Evolutionary conservation across 2,329 filamentous ascomycete species (phyloP), one percentile per base, ranked within the genome.

Genomic region (Tricladium varicosporioides): DNA sequence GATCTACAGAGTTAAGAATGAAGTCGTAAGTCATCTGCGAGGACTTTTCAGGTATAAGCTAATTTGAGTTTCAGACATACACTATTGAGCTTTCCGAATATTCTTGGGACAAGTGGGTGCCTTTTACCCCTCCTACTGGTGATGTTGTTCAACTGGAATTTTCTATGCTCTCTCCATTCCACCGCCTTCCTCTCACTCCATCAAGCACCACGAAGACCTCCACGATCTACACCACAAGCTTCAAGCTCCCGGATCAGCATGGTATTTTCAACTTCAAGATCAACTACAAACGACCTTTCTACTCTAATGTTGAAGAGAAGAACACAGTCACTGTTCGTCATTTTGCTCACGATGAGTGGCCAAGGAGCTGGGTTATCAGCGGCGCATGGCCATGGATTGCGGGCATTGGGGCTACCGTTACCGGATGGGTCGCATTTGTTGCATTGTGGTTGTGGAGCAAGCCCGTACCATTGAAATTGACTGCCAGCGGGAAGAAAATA

Each of bases 241-340:
- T 99, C 76, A 88, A 81, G 62, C 82, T 93, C 3, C 94, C 94
- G 4, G 94, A 99, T 73, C 94, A 99, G 76, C 94, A 99, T 77
- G 94, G 94, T 71, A 97, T 99, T 76, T 99, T 97, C 82, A 96
- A 96, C 78, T 97, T 99, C 82, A 85, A 87, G 71, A 82, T 97
- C 74, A 96, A 97, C 81, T 97, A 97, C 82, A 96, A 96, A 80
- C 86, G 94, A 5, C 92, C 93, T 1, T 96, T 97, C 80, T 76
- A 96, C 65, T 94, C 86, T 68, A 88, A 86, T 72, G 73, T 99
- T 53, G 92, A 97, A 71, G 92, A 97, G 79, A 97, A 97, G 84
- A 84, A 87, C 66, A 94, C 93, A 18, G 92, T 97, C 53, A 96
- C 92, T 0, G 91, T 99, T 32, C 85, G 94, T 48, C 94, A 99